Base-by-base conservation (phyloP, 495 filamentous ascomycete genomes). In the Tuber indicum region DNA sequence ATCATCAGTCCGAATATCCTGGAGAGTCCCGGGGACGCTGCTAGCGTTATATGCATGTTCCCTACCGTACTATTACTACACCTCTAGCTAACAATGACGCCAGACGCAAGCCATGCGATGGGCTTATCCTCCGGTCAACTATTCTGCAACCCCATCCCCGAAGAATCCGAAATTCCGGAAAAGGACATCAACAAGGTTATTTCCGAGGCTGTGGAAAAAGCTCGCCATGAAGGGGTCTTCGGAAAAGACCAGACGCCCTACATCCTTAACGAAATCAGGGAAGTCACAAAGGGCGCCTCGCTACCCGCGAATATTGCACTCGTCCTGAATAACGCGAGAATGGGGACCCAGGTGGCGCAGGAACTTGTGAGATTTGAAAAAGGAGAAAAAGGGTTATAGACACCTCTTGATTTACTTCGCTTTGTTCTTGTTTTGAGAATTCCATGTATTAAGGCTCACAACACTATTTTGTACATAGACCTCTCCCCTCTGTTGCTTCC, bases 221-320 rank as follows among this genome's bases (percentile, higher is more conserved):
- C 96, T 9, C 85, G 90, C 44, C 87, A 89, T 66, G 87, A 90
- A 78, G 93, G 92, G 7, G 88, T 88, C 71, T 86, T 86, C 9
- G 96, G 96, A 8, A 93, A 88, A 79, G 89, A 90, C 72, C 96
- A 96, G 80, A 99, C 96, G 0, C 96, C 96, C 1, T 98, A 92
- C 81, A 91, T 98, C 74, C 87, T 99, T 2, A 84, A 84, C 17
- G 92, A 91, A 82, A 95, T 99, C 82, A 91, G 92, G 81, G 89
- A 96, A 77, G 85, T 97, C 71, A 97, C 91, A 5, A 85, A 89
- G 19, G 92, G 90, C 3, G 89, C 86, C 78, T 94, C 92, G 77
- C 87, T 96, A 36, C 81, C 85, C 1, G 91, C 94, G 12, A 99
- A 99, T 81, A 87, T 88, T 78, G 92, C 89, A 17, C 85, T 98